Evolutionary conservation across 208 protist genomes (phyloP), one percentile per base, ranked within the genome.

Genomic region (Trypanosomatidae sp.): DNA sequence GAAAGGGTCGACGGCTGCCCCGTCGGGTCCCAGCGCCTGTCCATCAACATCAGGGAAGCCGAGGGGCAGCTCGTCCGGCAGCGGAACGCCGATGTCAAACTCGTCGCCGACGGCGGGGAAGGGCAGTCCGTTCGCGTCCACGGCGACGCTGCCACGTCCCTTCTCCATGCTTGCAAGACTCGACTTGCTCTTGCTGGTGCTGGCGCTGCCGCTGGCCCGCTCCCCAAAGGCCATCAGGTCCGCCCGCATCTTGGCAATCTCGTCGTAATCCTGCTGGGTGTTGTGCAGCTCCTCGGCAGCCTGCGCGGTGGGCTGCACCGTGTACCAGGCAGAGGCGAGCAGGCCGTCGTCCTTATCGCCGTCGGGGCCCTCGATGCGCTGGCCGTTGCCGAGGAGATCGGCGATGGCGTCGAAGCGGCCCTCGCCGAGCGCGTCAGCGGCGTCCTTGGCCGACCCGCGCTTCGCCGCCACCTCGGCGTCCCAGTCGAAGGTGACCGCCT

Each of bases 151-250:
- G 64, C 85, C 88, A 85, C 92, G 89, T 52, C 79, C 90, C 71
- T 95, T 93, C 75, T 96, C 92, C 75, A 95, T 87, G 75, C 90
- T 95, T 49, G 90, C 85, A 15, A 91, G 79, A 68, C 90, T 95
- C 9, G 83, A 90, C 70, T 93, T 95, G 79, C 85, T 96, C 62
- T 85, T 91, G 74, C 85, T 96, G 75, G 79, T 91, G 60, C 77
- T 83, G 58, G 70, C 70, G 36, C 90, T 92, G 36, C 77, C 81
- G 74, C 88, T 92, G 49, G 73, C 76, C 15, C 87, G 81, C 62
- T 93, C 88, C 19, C 87, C 88, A 75, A 94, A 91, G 12, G 92
- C 89, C 81, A 91, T 85, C 62, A 96, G 58, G 66, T 96, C 92
- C 0, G 89, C 90, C 25, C 92, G 86, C 77, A 96, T 85, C 64